Base-by-base conservation (phyloP, 148 eudicot genomes). In the Chenopodium album region DNA sequence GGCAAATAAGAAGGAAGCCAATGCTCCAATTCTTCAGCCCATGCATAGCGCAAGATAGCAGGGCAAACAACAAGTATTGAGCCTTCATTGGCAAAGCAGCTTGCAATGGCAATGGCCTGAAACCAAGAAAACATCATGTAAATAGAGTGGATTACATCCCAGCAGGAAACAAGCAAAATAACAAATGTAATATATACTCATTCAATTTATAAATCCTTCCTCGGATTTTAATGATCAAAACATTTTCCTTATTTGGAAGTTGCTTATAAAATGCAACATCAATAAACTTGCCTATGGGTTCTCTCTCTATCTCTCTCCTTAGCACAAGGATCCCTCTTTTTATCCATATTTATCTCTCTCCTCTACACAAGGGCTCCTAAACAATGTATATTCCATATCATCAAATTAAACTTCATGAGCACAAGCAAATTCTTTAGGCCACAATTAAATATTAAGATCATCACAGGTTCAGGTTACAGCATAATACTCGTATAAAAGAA, bases 1-100 rank as follows among this genome's bases (percentile, higher is more conserved):
- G 99, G 99, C 86, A 90, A 84, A 88, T 94, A 94, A 79, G 81
- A 87, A 22, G 99, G 97, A 87, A 97, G 92, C 99, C 99, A 97
- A 54, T 85, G 98, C 84, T 97, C 99, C 83, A 92, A 85, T 82
- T 97, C 99, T 85, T 97, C 99, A 71, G 99, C 99, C 99, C 99
- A 97, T 67, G 94, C 80, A 88, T 88, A 91, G 37, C 99, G 85
- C 86, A 97, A 86, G 78, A 97, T 94, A 84, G 99, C 99, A n/a
- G 99, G 99, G 87, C 99, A 96, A 81, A 96, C 95, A 80, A 96
- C 93, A 41, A 97, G 94, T 76, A 92, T 85, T 70, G 94, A 78
- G 67, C 98, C 99, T 87, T 94, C 93, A 70, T 85, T 44, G 73
- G 88, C 86, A 85, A 94, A 97, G 88, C 97, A 91, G 82, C 90